Evolutionary conservation across 257 asterid genomes (phyloP).

Genomic region (Verbena officinalis): DNA sequence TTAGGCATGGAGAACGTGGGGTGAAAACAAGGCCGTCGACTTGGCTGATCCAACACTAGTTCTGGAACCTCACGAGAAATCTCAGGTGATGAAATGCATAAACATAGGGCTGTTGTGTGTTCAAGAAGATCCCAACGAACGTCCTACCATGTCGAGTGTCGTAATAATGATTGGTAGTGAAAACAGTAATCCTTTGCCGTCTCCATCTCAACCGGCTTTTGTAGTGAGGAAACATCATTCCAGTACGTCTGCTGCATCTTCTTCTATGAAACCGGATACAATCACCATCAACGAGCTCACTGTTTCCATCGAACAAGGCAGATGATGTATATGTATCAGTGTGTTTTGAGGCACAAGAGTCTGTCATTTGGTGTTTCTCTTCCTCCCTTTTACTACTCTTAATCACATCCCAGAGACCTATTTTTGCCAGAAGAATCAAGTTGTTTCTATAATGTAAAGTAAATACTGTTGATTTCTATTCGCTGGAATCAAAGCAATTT

Average conservation of each 20-base stretch:
- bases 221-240: constrained; percentile 34
- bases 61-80: constrained; percentile 24
- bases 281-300: constrained; percentile 24
- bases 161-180: constrained; percentile 39
- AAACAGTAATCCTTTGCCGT: constrained; percentile 10
- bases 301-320: constrained; percentile 30
- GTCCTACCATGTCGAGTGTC: constrained; percentile 40
- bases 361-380: not conserved
- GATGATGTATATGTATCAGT: constrained; percentile 23
- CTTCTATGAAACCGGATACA: constrained; percentile 29
- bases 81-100: constrained; percentile 38
- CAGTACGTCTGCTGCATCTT: constrained; percentile 26
- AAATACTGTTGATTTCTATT: too few relatives aligned
- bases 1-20: constrained; percentile 42
- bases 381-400: not conserved
- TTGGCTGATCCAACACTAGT: constrained; percentile 24
- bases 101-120: constrained; percentile 43
- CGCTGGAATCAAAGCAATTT: too few relatives aligned
- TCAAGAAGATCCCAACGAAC: constrained; percentile 47
- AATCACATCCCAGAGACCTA: not conserved
- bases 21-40: constrained; percentile 36
- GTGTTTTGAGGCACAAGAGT: not conserved
- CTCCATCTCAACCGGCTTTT: constrained; percentile 37
- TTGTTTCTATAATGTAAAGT: too few relatives aligned
- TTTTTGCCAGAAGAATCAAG: not conserved